Percentiles rank a stretch among this genome's conserved stretches.
These are phyloP conservation scores for Xerocomus minutiporus DNA, from an alignment of 1,284 basidiomycete genomes.

Conservation along the genomic window DNA sequence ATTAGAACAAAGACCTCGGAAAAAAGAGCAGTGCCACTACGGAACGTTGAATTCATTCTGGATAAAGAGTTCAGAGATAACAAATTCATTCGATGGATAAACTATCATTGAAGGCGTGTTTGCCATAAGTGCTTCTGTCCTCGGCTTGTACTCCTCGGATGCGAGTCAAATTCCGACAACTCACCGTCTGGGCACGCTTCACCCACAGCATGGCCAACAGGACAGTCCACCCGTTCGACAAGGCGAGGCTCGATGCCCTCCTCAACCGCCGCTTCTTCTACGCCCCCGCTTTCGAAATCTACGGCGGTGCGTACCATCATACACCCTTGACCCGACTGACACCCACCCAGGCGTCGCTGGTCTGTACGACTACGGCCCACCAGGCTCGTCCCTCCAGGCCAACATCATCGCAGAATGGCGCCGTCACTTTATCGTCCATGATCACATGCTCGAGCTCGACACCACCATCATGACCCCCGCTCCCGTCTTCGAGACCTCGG, in stretches of 20 bases:
- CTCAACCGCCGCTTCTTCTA: constrained; percentile 96
- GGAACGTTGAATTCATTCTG: too few species aligned
- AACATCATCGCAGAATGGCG: constrained; percentile 98
- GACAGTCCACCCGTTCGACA: constrained; percentile 86
- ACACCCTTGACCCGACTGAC: not conserved
- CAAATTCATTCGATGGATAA: too few species aligned
- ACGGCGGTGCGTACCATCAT: constrained; percentile 62
- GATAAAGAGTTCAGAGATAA: too few species aligned
- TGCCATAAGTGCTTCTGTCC: too few species aligned
- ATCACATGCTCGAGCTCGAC: constrained; percentile 98
- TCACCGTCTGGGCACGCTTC: constrained; percentile 1
- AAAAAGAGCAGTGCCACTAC: too few species aligned
- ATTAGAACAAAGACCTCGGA: too few species aligned
- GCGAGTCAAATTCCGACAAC: not conserved
- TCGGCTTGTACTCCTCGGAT: not conserved
- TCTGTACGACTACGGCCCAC: constrained; percentile 93
- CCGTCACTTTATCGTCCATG: constrained; percentile 97
- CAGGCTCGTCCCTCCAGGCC: constrained; percentile 92
- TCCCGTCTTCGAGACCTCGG: constrained; percentile 95
- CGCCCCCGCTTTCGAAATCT: constrained; percentile 97
- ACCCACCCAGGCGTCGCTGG: constrained; percentile 77
- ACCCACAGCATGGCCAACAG: constrained; percentile 54
- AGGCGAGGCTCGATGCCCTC: constrained; percentile 79
- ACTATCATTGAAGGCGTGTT: too few species aligned
- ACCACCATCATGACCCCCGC: constrained; percentile 97